Percentiles rank a stretch among this genome's conserved stretches.
Evolutionary conservation across 2,329 filamentous ascomycete genomes (phyloP).

Genomic region (Hypoxylon sp.): DNA sequence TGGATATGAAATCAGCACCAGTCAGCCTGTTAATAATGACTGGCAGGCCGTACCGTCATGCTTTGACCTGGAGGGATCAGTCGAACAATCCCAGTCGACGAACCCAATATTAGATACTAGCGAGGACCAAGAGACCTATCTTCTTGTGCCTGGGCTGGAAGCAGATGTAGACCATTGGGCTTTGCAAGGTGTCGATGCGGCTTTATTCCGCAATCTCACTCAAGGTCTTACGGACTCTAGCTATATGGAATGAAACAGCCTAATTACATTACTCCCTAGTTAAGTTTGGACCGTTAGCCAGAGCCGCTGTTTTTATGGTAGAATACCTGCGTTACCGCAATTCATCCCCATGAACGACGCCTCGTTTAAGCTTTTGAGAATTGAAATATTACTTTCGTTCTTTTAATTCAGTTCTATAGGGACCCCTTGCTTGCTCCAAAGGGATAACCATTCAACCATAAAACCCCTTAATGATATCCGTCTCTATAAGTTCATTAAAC

Average conservation of each 20-base stretch:
- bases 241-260: conserved; percentile 4
- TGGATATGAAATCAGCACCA: conserved; percentile 33
- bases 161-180: conserved; percentile 47
- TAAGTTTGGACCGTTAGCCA: no score
- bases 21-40: conserved; percentile 32
- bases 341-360: no score
- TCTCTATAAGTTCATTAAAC: no score
- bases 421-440: no score
- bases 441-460: no score
- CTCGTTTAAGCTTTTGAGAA: no score
- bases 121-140: conserved; percentile 9
- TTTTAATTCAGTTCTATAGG: no score
- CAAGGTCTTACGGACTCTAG: conserved; percentile 10
- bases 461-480: no score
- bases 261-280: no score
- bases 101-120: neutral
- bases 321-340: no score
- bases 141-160: conserved; percentile 30
- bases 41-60: conserved; percentile 38
- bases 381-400: no score
- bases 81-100: neutral
- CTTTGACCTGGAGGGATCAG: neutral
- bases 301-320: no score
- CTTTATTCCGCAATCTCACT: conserved; percentile 51
- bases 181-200: conserved; percentile 52